phyloP scores from a whole-genome alignment of 2,329 filamentous ascomycete species.

The Alternaria ventricosa region DNA sequence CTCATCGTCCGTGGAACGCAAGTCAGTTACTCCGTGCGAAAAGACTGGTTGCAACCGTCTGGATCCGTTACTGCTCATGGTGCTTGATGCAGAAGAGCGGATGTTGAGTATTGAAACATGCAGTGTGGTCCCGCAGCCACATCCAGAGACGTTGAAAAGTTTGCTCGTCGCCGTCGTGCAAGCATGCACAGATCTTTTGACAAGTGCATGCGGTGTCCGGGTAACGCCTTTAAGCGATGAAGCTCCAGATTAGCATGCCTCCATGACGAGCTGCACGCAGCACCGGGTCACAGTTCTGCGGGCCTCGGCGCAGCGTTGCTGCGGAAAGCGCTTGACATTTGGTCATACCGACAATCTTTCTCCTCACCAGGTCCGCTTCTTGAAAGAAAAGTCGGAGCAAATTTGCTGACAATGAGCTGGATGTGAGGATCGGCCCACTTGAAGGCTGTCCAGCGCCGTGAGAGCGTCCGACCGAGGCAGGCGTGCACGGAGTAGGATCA shows the following conservation, averaged over 20 bases:
- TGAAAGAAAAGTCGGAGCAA: slow-evolving; percentile 32
- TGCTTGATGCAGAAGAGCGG: slow-evolving; percentile 14
- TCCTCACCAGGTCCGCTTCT: slow-evolving; percentile 20
- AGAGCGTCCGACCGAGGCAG: slow-evolving; percentile 17
- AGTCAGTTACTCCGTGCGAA: slow-evolving; percentile 13
- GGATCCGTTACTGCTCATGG: slow-evolving; percentile 8
- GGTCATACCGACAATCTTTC: slow-evolving; percentile 26
- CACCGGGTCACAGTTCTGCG: slow-evolving; percentile 20
- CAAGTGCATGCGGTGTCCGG: slow-evolving; percentile 29
- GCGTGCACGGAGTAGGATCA: slow-evolving; percentile 33
- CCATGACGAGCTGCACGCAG: slow-evolving; percentile 23
- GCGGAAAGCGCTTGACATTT: slow-evolving; percentile 23
- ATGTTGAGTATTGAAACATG: slow-evolving; percentile 36
- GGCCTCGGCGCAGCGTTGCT: slow-evolving; percentile 18
- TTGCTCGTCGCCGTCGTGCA: slow-evolving; percentile 36
- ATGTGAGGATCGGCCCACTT: slow-evolving; percentile 23
- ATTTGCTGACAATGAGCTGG: slow-evolving; percentile 29
- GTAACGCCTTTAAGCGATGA: slow-evolving; percentile 34
- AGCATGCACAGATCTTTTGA: slow-evolving; percentile 35
- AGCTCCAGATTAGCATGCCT: slow-evolving; percentile 24
- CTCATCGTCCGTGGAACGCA: slow-evolving; percentile 25
- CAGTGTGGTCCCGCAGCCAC: slow-evolving; percentile 30
- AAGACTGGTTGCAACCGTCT: slow-evolving; percentile 18
- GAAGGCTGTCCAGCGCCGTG: slow-evolving; percentile 27
- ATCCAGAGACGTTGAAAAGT: slow-evolving; percentile 35